phyloP scores from a whole-genome alignment of 345 rosid genomes.

The Pistacia atlantica region DNA sequence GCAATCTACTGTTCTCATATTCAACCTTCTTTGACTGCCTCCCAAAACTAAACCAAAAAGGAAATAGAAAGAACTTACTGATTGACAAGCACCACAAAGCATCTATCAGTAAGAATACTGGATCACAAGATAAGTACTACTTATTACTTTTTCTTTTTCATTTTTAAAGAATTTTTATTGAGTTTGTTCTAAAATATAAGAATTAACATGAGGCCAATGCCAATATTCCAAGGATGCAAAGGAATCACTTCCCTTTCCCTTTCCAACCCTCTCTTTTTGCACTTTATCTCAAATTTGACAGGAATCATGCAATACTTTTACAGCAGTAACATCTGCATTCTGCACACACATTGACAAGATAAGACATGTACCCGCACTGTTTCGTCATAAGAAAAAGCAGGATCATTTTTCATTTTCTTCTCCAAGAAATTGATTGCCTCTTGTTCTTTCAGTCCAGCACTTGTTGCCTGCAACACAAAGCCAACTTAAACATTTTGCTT shows the following conservation, averaged over 20 bases:
- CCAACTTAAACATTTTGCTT: background rate
- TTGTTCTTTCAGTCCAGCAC: slow-evolving; percentile 97
- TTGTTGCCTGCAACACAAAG: slow-evolving; percentile 64
- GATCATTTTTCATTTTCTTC: slow-evolving; percentile 98
- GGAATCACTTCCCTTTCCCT: too few species aligned
- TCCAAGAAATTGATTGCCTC: slow-evolving; percentile 98
- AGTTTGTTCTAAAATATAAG: too few species aligned
- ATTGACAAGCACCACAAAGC: background rate
- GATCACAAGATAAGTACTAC: background rate
- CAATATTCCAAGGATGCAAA: background rate
- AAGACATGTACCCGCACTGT: slow-evolving; percentile 78
- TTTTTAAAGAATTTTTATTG: too few species aligned
- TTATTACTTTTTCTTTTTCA: too few species aligned
- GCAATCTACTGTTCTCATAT: background rate
- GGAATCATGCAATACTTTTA: background rate
- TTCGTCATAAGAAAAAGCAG: slow-evolving; percentile 78
- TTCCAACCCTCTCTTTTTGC: background rate
- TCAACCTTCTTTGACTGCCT: background rate
- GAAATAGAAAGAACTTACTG: background rate
- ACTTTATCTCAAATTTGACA: background rate
- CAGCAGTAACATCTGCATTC: background rate
- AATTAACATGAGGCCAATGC: background rate
- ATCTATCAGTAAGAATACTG: background rate
- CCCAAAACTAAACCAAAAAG: too few species aligned
- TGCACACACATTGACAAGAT: background rate